A percentile compares a stretch with the other conserved stretches of the same genome.
Evolutionary conservation across 2,329 filamentous ascomycete species (phyloP).

Genomic region (Domatiomyces catenatus): DNA sequence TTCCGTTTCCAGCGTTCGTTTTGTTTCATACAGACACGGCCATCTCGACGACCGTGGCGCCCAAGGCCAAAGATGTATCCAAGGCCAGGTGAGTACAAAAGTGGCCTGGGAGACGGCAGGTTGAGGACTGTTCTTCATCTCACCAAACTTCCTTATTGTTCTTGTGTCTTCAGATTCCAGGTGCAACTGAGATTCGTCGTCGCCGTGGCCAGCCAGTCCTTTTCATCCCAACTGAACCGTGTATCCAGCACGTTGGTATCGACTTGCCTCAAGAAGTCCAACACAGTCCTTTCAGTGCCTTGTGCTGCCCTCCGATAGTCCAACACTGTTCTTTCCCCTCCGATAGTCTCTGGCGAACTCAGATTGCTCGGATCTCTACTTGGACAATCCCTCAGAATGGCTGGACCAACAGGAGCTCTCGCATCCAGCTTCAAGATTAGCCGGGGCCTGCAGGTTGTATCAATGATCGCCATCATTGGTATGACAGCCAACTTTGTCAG

Average conservation of each 20-base stretch:
- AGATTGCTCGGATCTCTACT: background rate
- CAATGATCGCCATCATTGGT: conserved; percentile 62
- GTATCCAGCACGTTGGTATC: background rate
- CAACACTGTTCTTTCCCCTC: background rate
- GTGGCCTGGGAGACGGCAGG: background rate
- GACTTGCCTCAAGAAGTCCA: conserved; percentile 1
- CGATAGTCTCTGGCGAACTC: background rate
- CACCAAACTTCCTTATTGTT: background rate
- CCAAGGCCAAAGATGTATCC: background rate
- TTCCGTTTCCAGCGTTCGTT: background rate
- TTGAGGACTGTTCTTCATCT: background rate
- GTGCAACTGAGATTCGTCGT: background rate
- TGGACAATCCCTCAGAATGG: background rate
- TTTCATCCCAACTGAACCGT: background rate
- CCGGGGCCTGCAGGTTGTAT: conserved; percentile 54
- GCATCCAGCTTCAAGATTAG: conserved; percentile 64
- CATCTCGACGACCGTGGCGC: background rate
- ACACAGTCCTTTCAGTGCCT: background rate
- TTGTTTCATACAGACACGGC: background rate
- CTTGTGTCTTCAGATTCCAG: background rate
- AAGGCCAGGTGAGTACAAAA: background rate
- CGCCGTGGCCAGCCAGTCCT: background rate
- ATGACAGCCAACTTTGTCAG: conserved; percentile 70
- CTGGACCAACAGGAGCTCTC: conserved; percentile 46
- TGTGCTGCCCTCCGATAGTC: background rate